Percentiles rank a stretch among this genome's conserved stretches.
Conservation (phyloP, 1,284 basidiomycete genomes). For the Cutaneotrichosporon sp. region DNA sequence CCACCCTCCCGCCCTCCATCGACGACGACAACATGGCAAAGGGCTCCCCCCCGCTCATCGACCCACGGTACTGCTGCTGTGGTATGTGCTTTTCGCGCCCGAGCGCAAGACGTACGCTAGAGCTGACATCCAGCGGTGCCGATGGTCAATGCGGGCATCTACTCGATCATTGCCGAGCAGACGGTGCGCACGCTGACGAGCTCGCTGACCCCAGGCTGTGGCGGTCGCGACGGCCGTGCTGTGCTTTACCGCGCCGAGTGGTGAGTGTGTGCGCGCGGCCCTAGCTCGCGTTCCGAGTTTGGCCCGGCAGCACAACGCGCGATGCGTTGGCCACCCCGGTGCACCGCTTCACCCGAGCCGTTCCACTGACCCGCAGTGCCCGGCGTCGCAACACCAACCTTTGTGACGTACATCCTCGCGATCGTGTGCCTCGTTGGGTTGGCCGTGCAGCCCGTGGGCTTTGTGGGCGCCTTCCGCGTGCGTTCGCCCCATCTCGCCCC, state of each 20-base stretch:
- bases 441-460: slow-evolving; percentile 73
- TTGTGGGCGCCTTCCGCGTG: slow-evolving; percentile 75
- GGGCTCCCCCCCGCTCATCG: slow-evolving; percentile 29
- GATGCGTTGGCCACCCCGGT: not conserved
- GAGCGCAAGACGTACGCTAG: too few relatives aligned
- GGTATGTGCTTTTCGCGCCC: slow-evolving; percentile 31
- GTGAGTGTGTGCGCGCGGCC: slow-evolving; percentile 27
- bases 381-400: slow-evolving; percentile 74
- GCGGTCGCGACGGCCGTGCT: slow-evolving; percentile 73
- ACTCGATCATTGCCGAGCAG: slow-evolving; percentile 75
- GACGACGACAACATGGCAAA: slow-evolving; percentile 57
- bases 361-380: slow-evolving; percentile 66
- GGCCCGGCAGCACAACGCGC: not conserved
- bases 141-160: slow-evolving; percentile 81
- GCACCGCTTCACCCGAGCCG: not conserved
- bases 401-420: slow-evolving; percentile 72
- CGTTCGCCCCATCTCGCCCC: slow-evolving; percentile 31
- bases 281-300: not conserved
- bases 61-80: slow-evolving; percentile 52
- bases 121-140: slow-evolving; percentile 64
- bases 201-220: slow-evolving; percentile 52
- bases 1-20: slow-evolving; percentile 17
- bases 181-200: slow-evolving; percentile 51
- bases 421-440: slow-evolving; percentile 71
- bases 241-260: slow-evolving; percentile 69